phyloP scores from a whole-genome alignment of 352 stramenopile species.

The Pythium sukuiense region DNA sequence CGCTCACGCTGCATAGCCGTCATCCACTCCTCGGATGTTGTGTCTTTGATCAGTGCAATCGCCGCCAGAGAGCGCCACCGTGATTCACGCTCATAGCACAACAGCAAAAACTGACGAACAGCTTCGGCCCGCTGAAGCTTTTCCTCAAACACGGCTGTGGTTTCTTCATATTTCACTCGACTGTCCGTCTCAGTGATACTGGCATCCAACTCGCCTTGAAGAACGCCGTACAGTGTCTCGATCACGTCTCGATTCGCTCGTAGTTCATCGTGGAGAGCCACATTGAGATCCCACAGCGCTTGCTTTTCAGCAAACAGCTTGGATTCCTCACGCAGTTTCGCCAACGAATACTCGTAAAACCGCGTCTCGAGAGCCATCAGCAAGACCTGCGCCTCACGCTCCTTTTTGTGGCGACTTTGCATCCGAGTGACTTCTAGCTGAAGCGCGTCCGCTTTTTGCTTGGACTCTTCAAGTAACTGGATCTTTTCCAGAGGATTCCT shows the following conservation, averaged over 20 bases:
- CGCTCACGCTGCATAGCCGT: slow-evolving; percentile 51
- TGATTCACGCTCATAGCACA: slow-evolving; percentile 67
- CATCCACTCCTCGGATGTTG: slow-evolving; percentile 70
- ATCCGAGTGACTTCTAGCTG: slow-evolving; percentile 27
- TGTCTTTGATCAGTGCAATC: slow-evolving; percentile 54
- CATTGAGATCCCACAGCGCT: slow-evolving; percentile 53
- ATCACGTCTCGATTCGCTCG: slow-evolving; percentile 37
- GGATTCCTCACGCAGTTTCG: slow-evolving; percentile 55
- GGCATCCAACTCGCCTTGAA: slow-evolving; percentile 25
- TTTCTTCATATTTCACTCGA: slow-evolving; percentile 20
- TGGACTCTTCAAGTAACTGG: slow-evolving; percentile 37
- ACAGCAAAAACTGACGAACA: slow-evolving; percentile 50
- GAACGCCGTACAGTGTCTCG: slow-evolving; percentile 40
- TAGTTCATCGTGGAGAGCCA: slow-evolving; percentile 45
- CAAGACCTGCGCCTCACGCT: slow-evolving; percentile 41
- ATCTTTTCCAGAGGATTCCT: slow-evolving; percentile 51
- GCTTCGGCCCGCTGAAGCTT: slow-evolving; percentile 53
- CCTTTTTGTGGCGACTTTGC: slow-evolving; percentile 31
- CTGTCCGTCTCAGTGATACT: neutral
- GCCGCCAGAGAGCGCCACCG: slow-evolving; percentile 56
- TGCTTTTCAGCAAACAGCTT: slow-evolving; percentile 66
- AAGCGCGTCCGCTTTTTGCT: slow-evolving; percentile 25
- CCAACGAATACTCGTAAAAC: slow-evolving; percentile 40
- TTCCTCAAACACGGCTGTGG: slow-evolving; percentile 41
- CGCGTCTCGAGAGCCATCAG: slow-evolving; percentile 50